Conservation (phyloP, 1,284 basidiomycete species). For the Coniophora puteana region DNA sequence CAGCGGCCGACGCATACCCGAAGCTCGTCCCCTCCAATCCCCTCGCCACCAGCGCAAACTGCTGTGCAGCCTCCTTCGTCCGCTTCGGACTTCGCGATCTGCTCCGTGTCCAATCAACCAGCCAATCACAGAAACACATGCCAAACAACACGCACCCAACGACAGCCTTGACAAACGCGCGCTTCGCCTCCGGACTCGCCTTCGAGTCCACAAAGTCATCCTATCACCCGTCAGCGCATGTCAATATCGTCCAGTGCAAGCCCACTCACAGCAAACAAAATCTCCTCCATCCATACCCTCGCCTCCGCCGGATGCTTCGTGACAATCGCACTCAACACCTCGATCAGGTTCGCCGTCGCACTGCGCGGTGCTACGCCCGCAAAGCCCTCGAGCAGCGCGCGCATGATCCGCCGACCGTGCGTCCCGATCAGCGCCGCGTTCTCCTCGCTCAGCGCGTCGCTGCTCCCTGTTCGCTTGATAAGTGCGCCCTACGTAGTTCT, state of each 20-base stretch:
- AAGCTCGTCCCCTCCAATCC: slow-evolving; percentile 76
- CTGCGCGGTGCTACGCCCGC: slow-evolving; percentile 80
- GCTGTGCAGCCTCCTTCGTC: slow-evolving; percentile 70
- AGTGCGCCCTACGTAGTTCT: slow-evolving; percentile 48
- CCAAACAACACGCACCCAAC: slow-evolving; percentile 51
- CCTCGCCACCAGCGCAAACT: slow-evolving; percentile 71
- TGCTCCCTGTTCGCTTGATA: slow-evolving; percentile 56
- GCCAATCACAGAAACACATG: not conserved
- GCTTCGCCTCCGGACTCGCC: slow-evolving; percentile 67
- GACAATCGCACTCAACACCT: slow-evolving; percentile 67
- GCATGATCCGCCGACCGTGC: slow-evolving; percentile 70
- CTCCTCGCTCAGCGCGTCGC: slow-evolving; percentile 47
- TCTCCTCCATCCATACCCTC: slow-evolving; percentile 66
- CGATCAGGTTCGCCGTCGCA: slow-evolving; percentile 79
- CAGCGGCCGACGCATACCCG: slow-evolving; percentile 52
- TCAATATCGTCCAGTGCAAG: slow-evolving; percentile 3
- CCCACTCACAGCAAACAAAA: slow-evolving; percentile 63
- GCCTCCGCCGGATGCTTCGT: slow-evolving; percentile 51
- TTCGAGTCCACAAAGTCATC: slow-evolving; percentile 62
- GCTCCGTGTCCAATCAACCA: slow-evolving; percentile 3
- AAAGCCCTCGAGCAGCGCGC: slow-evolving; percentile 72
- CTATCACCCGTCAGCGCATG: slow-evolving; percentile 29
- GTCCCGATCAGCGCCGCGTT: slow-evolving; percentile 48
- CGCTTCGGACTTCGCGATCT: slow-evolving; percentile 63
- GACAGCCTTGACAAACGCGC: slow-evolving; percentile 72